A percentile compares a stretch with the other conserved stretches of the same genome.
Evolutionary conservation across 2,329 filamentous ascomycete species (phyloP).

Genomic region (Talaromyces sp.): DNA sequence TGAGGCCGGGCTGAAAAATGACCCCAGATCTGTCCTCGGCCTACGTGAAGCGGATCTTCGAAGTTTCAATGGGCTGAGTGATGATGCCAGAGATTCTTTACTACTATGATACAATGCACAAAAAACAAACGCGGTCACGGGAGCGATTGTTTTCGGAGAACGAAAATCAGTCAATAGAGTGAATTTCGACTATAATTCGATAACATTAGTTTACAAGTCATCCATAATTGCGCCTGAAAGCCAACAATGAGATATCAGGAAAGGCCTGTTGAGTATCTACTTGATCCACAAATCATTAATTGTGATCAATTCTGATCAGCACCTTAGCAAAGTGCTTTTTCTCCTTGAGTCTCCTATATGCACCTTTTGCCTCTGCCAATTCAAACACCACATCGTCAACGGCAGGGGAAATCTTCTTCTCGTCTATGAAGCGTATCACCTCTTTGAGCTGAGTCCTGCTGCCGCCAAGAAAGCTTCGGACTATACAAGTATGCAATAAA

Average conservation of each 20-base stretch:
- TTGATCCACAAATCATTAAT: neutral
- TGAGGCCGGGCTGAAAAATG: conserved; percentile 34
- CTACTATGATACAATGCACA: conserved; percentile 17
- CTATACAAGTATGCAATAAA: conserved; percentile 28
- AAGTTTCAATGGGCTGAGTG: conserved; percentile 32
- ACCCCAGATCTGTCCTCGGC: conserved; percentile 36
- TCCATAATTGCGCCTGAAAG: too few species aligned
- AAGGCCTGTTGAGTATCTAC: neutral
- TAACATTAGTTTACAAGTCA: neutral
- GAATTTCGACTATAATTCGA: neutral
- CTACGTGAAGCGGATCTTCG: conserved; percentile 33
- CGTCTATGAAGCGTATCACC: conserved; percentile 29
- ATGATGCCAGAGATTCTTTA: conserved; percentile 35
- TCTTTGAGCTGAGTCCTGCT: conserved; percentile 38
- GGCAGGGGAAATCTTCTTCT: conserved; percentile 22
- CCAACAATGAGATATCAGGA: neutral
- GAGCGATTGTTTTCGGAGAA: too few species aligned
- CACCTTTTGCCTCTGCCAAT: conserved; percentile 30
- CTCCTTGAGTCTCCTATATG: conserved; percentile 24
- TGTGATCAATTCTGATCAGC: conserved; percentile 23
- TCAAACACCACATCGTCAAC: conserved; percentile 35
- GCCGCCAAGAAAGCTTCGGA: conserved; percentile 37
- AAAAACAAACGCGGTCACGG: too few species aligned
- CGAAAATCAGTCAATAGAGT: neutral
- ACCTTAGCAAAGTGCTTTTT: conserved; percentile 38